Percentiles rank a stretch among this genome's conserved stretches.
Evolutionary conservation across 305 asterid species (phyloP).

Genomic region (Ajuga reptans): DNA sequence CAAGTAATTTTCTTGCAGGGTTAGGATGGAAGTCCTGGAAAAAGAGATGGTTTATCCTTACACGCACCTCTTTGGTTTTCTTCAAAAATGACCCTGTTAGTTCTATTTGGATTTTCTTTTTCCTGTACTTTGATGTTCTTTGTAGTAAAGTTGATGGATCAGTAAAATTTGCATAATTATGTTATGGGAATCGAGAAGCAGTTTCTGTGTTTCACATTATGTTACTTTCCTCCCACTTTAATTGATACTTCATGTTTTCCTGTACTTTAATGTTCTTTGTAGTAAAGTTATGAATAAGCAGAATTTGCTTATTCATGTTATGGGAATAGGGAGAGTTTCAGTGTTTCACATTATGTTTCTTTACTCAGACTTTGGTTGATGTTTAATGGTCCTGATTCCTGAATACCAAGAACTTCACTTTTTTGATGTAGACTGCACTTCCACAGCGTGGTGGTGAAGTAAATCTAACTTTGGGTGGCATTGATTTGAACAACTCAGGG

Average conservation of each 20-base stretch:
- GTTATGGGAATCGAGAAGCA: background rate
- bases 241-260: background rate
- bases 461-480: constrained; percentile 91
- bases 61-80: constrained; percentile 88
- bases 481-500: constrained; percentile 93
- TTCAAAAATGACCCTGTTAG: constrained; percentile 94
- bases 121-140: constrained; percentile 4
- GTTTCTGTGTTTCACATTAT: too few relatives aligned
- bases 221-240: too few relatives aligned
- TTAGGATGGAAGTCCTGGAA: constrained; percentile 97
- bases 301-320: background rate
- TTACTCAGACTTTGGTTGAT: constrained; percentile 16
- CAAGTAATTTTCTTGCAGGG: constrained; percentile 50
- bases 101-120: constrained; percentile 20
- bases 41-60: constrained; percentile 95
- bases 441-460: constrained; percentile 98
- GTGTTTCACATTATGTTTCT: constrained; percentile 9
- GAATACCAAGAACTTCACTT: constrained; percentile 14
- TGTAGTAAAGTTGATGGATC: background rate
- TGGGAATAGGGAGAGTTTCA: background rate
- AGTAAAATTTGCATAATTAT: background rate
- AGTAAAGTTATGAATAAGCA: too few relatives aligned
- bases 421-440: constrained; percentile 67
- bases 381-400: constrained; percentile 10
- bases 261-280: constrained; percentile 8